Evolutionary conservation across 2,329 filamentous ascomycete species (phyloP).

Genomic region (Penicillium sclerotiorum): DNA sequence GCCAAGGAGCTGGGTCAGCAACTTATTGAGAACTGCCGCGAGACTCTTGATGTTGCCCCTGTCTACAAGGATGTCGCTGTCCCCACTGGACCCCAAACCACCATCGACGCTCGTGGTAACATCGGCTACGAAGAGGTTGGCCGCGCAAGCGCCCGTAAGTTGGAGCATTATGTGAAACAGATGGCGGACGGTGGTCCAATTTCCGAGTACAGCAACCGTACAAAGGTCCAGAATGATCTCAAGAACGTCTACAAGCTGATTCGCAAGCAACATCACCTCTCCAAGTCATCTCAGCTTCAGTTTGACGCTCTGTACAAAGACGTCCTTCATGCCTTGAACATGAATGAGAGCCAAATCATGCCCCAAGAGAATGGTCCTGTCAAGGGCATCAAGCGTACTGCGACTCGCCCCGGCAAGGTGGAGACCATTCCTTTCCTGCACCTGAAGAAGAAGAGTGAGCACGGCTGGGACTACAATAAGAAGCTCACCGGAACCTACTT

Average conservation of each 20-base stretch:
- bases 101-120: constrained; percentile 89
- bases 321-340: constrained; percentile 87
- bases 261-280: constrained; percentile 96
- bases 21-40: constrained; percentile 96
- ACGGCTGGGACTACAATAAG: constrained; percentile 99
- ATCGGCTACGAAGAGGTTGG: constrained; percentile 89
- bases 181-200: constrained; percentile 99
- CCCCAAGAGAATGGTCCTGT: constrained; percentile 75
- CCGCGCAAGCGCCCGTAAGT: constrained; percentile 85
- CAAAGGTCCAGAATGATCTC: constrained; percentile 96
- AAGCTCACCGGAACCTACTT: constrained; percentile 93
- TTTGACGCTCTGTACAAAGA: constrained; percentile 95
- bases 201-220: constrained; percentile 96
- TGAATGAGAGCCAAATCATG: constrained; percentile 98
- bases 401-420: constrained; percentile 78
- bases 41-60: constrained; percentile 79
- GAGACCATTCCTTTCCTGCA: constrained; percentile 98
- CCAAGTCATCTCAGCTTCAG: constrained; percentile 92
- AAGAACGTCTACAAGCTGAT: constrained; percentile 97
- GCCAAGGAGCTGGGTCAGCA: constrained; percentile 91
- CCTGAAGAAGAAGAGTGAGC: constrained; percentile 92
- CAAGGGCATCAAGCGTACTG: constrained; percentile 55
- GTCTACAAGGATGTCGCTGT: constrained; percentile 95
- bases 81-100: constrained; percentile 88
- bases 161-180: constrained; percentile 97